Evolutionary conservation across 164 flowering plant genomes (phyloP), one percentile per base, ranked within the genome.

Genomic region (Umbilicus rupestris): DNA sequence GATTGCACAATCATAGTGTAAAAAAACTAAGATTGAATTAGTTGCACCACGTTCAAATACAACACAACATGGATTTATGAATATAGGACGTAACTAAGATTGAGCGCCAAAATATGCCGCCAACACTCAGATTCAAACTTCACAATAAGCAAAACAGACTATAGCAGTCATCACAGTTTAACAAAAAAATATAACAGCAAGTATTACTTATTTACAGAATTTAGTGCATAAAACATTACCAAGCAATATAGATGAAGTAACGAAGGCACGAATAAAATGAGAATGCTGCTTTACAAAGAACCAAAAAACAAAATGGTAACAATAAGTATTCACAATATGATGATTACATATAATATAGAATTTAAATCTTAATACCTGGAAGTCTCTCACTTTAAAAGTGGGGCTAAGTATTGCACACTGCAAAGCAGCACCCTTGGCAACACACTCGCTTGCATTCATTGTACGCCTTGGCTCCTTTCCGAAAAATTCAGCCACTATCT

Each of bases 391-490:
- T 89, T 89, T 89, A 29, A 91, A 91, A 1, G 96, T 89, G 3
- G 97, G 97, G 65, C 97, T 91, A 16, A 91, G 87, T 52, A 91
- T 89, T 15, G 97, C 97, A 73, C 97, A 91, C 66, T 91, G 78
- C 29, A 91, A 74, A 10, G 97, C 97, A 78, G 80, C 78, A 0
- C 97, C 97, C 62, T 83, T 86, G 5, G 93, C 88, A 68, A 92
- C 96, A 78, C 96, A 89, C 75, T 91, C 97, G 75, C 96, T 91
- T 6, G 97, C 97, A 83, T 91, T 91, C 97, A 89, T 87, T 6
- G 97, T 92, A 0, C 96, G 85, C 73, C 96, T 82, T 4, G 95
- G 96, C 70, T 91, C 97, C 77, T 91, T 91, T 42, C 87, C 88
- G 59, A 91, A 92, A 68, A 89, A 84, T 39, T 89, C 97, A 0